Conservation (phyloP, 495 filamentous ascomycete genomes). For the Parachaetomium inaequale region DNA sequence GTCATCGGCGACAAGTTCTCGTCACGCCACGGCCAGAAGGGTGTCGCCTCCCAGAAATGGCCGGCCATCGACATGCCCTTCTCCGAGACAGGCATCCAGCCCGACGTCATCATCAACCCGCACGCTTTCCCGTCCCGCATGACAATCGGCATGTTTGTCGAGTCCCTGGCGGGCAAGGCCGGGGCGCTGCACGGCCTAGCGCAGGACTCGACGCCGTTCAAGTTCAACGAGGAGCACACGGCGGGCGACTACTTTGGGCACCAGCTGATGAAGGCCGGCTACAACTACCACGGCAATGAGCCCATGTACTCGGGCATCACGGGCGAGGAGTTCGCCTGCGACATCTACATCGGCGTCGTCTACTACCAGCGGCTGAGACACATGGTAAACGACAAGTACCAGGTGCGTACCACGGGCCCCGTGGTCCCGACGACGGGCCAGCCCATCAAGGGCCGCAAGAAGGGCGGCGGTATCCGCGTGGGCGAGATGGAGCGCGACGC, state of each 20-base stretch:
- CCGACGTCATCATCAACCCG: constrained; percentile 97
- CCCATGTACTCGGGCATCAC: constrained; percentile 97
- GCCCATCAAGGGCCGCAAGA: constrained; percentile 92
- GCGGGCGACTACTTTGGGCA: constrained; percentile 94
- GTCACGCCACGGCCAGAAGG: constrained; percentile 96
- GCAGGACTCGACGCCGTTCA: constrained; percentile 92
- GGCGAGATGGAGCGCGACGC: constrained; percentile 99
- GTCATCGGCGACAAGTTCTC: constrained; percentile 99
- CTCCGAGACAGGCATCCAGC: constrained; percentile 93
- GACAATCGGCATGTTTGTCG: constrained; percentile 99
- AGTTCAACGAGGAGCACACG: constrained; percentile 86
- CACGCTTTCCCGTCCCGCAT: constrained; percentile 99
- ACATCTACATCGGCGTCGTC: constrained; percentile 95
- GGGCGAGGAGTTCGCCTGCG: constrained; percentile 85
- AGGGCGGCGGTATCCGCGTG: constrained; percentile 96
- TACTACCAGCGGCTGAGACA: constrained; percentile 97
- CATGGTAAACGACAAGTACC: constrained; percentile 99
- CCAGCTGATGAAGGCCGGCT: constrained; percentile 88
- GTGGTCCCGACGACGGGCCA: constrained; percentile 87
- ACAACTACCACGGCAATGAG: constrained; percentile 98
- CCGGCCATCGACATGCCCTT: constrained; percentile 94
- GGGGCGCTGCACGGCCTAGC: constrained; percentile 90
- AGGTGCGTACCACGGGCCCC: constrained; percentile 92
- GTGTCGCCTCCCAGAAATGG: constrained; percentile 96
- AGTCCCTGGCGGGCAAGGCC: constrained; percentile 92